These are phyloP conservation scores for Acacia confusa DNA, from an alignment of 306 rosid genomes.

Conservation along the genomic window DNA sequence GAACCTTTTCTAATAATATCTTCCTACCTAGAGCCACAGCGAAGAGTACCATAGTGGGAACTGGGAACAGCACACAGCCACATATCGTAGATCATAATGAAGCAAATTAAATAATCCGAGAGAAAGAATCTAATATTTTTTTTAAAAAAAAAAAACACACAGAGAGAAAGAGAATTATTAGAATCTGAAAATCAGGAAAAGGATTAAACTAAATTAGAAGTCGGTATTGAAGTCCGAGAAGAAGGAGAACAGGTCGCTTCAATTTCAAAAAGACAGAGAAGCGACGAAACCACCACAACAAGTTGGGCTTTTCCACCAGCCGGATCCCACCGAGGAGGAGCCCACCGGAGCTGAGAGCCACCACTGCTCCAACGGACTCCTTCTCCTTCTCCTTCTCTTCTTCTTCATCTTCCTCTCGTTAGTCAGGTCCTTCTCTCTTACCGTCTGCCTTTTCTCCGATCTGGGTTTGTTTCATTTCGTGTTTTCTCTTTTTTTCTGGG, in stretches of 20 bases:
- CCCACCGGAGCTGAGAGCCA: slow-evolving; percentile 46
- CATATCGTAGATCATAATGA: background rate
- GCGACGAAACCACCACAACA: background rate
- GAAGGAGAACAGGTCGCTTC: slow-evolving; percentile 17
- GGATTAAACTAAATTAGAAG: slow-evolving; percentile 38
- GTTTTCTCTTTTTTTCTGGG: slow-evolving; percentile 40
- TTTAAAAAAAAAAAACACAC: no score
- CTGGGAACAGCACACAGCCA: background rate
- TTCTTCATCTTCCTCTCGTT: background rate
- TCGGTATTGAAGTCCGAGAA: slow-evolving; percentile 46
- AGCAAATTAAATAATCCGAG: background rate
- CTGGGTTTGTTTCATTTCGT: slow-evolving; percentile 42
- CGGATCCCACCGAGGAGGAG: slow-evolving; percentile 30
- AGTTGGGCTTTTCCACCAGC: slow-evolving; percentile 17
- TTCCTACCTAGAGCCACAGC: no score
- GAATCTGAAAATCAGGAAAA: background rate
- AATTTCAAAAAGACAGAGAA: slow-evolving; percentile 33
- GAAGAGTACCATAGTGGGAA: background rate
- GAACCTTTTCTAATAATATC: no score
- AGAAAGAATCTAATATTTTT: background rate
- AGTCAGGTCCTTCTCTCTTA: background rate
- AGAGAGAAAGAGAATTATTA: background rate
- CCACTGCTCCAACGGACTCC: slow-evolving; percentile 58
- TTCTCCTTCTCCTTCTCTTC: slow-evolving; percentile 7
- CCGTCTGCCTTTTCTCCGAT: slow-evolving; percentile 34